Evolutionary conservation across 1,139 yeast genomes (phyloP).

Genomic region (Fermentozyma sake): DNA sequence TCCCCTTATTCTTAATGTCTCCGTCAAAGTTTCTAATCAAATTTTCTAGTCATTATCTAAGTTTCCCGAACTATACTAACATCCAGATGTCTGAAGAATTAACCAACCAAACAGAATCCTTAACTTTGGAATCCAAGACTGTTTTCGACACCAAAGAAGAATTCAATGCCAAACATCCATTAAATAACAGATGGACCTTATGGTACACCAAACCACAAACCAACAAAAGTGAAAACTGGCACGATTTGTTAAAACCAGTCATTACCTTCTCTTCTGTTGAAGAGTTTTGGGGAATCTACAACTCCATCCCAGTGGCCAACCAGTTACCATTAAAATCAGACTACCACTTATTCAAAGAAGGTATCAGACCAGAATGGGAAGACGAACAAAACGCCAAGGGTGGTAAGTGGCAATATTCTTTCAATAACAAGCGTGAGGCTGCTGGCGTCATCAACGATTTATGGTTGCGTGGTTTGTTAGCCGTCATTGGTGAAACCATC

Average conservation of each 20-base stretch:
- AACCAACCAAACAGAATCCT: constrained; percentile 49
- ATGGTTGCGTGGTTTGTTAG: constrained; percentile 88
- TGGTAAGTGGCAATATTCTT: constrained; percentile 83
- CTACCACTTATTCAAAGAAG: constrained; percentile 92
- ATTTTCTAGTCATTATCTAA: too few relatives aligned
- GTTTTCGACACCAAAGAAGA: constrained; percentile 66
- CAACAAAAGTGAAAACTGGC: constrained; percentile 81
- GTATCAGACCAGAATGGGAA: constrained; percentile 98
- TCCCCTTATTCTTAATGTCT: too few relatives aligned
- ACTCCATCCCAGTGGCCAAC: constrained; percentile 87
- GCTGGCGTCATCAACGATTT: constrained; percentile 71
- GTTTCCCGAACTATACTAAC: constrained; percentile 13
- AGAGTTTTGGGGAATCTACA: constrained; percentile 98
- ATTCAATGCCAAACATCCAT: constrained; percentile 83
- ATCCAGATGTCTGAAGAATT: constrained; percentile 48
- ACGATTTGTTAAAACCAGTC: constrained; percentile 88
- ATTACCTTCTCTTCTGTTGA: constrained; percentile 90
- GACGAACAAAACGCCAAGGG: constrained; percentile 83
- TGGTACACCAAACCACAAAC: constrained; percentile 97
- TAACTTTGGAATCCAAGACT: constrained; percentile 50
- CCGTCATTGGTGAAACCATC: constrained; percentile 94
- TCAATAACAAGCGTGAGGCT: constrained; percentile 63
- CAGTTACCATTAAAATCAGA: constrained; percentile 92
- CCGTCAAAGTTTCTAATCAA: too few relatives aligned
- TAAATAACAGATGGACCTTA: constrained; percentile 90